Evolutionary conservation across 23 red algal species (phyloP).

Genomic region (Pyropia haitanensis): DNA sequence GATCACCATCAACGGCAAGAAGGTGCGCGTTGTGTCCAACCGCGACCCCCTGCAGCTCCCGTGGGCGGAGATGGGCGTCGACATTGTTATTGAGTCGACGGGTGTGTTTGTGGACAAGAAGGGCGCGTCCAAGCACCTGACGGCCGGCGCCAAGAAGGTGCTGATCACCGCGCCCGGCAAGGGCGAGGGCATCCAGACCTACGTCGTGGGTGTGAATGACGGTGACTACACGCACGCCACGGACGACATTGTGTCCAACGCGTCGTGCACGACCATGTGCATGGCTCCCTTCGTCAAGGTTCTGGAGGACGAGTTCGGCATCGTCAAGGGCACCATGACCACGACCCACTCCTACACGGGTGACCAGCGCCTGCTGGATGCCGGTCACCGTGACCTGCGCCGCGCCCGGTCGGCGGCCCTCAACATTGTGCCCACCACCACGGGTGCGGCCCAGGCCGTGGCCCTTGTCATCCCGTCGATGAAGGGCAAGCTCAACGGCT

Average conservation of each 20-base stretch:
- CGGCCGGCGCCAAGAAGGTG: slow-evolving; percentile 96
- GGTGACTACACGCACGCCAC: slow-evolving; percentile 47
- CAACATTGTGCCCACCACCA: slow-evolving; percentile 97
- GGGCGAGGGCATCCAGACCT: slow-evolving; percentile 73
- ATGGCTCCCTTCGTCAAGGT: slow-evolving; percentile 97
- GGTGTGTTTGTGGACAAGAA: slow-evolving; percentile 87
- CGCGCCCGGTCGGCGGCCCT: slow-evolving; percentile 85
- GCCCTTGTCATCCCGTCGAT: slow-evolving; percentile 72
- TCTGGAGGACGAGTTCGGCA: slow-evolving; percentile 85
- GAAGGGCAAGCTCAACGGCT: slow-evolving; percentile 89
- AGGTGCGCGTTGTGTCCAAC: slow-evolving; percentile 72
- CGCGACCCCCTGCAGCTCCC: slow-evolving; percentile 84
- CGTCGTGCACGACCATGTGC: slow-evolving; percentile 97
- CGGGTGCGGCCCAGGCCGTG: slow-evolving; percentile 93
- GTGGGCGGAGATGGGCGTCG: slow-evolving; percentile 73
- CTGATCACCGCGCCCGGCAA: slow-evolving; percentile 97
- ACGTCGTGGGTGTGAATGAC: slow-evolving; percentile 88
- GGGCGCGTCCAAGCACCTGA: slow-evolving; percentile 80
- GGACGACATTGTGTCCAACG: slow-evolving; percentile 87
- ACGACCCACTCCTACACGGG: slow-evolving; percentile 97
- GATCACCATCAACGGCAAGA: slow-evolving; percentile 81
- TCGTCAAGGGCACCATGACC: slow-evolving; percentile 95
- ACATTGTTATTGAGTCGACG: slow-evolving; percentile 92
- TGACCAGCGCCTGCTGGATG: slow-evolving; percentile 89
- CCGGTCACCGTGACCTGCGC: slow-evolving; percentile 86